Evolutionary conservation across 495 filamentous ascomycete genomes (phyloP).

Genomic region (Podospora fimiseda): DNA sequence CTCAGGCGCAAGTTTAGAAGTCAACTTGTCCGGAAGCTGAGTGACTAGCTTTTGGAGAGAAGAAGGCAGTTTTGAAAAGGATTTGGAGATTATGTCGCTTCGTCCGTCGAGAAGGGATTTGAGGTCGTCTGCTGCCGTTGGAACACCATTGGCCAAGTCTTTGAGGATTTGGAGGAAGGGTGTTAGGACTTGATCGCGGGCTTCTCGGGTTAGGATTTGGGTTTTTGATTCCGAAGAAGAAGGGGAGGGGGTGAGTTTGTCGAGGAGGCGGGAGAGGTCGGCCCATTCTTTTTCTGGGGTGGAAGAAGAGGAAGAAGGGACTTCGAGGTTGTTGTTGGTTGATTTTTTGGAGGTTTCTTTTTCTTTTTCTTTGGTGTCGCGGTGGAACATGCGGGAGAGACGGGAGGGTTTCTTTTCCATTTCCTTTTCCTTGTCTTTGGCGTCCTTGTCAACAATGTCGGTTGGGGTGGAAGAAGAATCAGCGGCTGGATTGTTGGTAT

Average conservation of each 20-base stretch:
- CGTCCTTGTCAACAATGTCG: neutral
- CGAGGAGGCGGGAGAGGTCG: constrained; percentile 70
- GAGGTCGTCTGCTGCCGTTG: constrained; percentile 88
- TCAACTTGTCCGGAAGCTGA: constrained; percentile 76
- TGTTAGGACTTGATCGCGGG: constrained; percentile 56
- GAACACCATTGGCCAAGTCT: constrained; percentile 85
- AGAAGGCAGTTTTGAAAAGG: constrained; percentile 69
- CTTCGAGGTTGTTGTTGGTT: constrained; percentile 15
- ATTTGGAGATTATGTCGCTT: constrained; percentile 66
- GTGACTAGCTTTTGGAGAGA: constrained; percentile 84
- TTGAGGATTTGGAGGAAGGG: constrained; percentile 86
- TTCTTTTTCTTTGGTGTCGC: constrained; percentile 18
- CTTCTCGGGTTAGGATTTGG: constrained; percentile 72
- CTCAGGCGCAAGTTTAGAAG: constrained; percentile 66
- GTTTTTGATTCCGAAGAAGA: constrained; percentile 39
- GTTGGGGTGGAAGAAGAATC: neutral
- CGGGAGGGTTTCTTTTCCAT: constrained; percentile 18
- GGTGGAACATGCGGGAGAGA: constrained; percentile 22
- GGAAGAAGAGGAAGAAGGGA: constrained; percentile 19
- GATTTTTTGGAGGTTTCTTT: neutral
- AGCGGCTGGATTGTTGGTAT: neutral
- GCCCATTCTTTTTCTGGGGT: constrained; percentile 51
- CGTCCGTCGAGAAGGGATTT: constrained; percentile 72
- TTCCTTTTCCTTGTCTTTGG: constrained; percentile 1
- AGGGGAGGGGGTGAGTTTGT: constrained; percentile 46